These are phyloP conservation scores for Aspergillus unguis DNA, from an alignment of 2,329 filamentous ascomycete genomes.

Conservation along the genomic window DNA sequence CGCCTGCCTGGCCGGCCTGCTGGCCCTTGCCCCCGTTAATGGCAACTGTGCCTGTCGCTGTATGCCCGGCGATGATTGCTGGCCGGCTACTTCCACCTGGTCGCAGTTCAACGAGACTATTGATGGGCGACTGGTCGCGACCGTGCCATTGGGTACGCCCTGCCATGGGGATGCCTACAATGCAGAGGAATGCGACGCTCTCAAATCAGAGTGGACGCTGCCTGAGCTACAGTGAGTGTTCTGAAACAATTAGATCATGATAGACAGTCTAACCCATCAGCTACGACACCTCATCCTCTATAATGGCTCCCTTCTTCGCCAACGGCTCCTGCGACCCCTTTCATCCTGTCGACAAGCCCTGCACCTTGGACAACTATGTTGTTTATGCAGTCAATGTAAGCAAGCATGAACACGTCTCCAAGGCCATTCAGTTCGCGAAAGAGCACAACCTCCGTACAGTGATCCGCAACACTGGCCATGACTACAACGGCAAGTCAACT, in stretches of 20 bases:
- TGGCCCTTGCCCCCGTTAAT: not conserved
- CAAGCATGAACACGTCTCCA: constrained; percentile 23
- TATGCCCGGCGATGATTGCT: constrained; percentile 53
- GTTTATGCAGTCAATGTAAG: constrained; percentile 37
- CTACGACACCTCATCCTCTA: constrained; percentile 11
- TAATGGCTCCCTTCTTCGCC: constrained; percentile 15
- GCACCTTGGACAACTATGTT: constrained; percentile 29
- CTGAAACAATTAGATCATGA: not conserved
- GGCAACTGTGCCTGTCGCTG: constrained; percentile 40
- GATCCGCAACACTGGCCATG: constrained; percentile 43
- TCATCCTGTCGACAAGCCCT: constrained; percentile 24
- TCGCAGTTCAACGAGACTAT: constrained; percentile 51
- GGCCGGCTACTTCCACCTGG: constrained; percentile 52
- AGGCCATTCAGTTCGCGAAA: constrained; percentile 23
- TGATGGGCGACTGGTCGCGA: constrained; percentile 50
- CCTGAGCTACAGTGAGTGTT: constrained; percentile 46
- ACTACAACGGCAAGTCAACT: constrained; percentile 54
- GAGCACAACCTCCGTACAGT: constrained; percentile 45
- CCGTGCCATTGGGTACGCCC: constrained; percentile 50
- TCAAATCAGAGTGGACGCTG: constrained; percentile 45
- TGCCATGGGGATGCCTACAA: constrained; percentile 53
- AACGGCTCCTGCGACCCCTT: constrained; percentile 14
- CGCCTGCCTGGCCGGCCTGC: not conserved
- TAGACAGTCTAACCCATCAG: not conserved
- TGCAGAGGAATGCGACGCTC: constrained; percentile 41